phyloP scores from a whole-genome alignment of 2,329 filamentous ascomycete genomes.

The Colletotrichum sp. region DNA sequence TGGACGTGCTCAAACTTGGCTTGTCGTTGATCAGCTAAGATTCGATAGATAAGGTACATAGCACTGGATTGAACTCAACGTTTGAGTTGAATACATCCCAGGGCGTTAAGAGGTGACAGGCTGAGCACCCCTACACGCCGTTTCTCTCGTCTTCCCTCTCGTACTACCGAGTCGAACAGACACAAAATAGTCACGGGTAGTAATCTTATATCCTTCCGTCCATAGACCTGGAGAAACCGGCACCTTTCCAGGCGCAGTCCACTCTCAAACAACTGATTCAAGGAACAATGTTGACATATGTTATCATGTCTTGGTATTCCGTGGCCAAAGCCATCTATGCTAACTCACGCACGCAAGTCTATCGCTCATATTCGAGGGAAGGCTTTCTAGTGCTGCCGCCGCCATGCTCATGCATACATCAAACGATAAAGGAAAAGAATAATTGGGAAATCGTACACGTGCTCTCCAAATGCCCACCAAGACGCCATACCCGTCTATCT shows the following conservation, averaged over 20 bases:
- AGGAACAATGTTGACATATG: neutral
- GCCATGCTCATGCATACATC: neutral
- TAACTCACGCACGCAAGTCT: neutral
- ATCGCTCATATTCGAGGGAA: neutral
- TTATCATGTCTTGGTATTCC: conserved; percentile 2
- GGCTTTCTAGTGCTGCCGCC: neutral
- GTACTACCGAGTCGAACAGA: no score
- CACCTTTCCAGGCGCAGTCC: no score
- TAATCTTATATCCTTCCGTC: neutral
- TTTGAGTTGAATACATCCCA: neutral
- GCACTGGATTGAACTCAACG: neutral
- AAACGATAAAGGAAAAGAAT: neutral
- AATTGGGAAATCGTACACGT: conserved; percentile 13
- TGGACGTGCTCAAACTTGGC: neutral
- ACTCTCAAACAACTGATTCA: neutral
- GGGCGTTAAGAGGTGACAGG: no score
- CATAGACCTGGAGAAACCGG: neutral
- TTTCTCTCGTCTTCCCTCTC: no score
- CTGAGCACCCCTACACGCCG: fast-evolving
- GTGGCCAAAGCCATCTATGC: conserved; percentile 8
- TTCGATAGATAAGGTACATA: neutral
- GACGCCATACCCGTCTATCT: conserved; percentile 18
- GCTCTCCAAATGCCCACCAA: conserved; percentile 1
- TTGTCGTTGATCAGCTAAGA: neutral
- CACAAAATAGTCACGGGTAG: neutral